Base-by-base conservation (phyloP, 2,329 filamentous ascomycete genomes). In the Sclerotinia subarctica region DNA sequence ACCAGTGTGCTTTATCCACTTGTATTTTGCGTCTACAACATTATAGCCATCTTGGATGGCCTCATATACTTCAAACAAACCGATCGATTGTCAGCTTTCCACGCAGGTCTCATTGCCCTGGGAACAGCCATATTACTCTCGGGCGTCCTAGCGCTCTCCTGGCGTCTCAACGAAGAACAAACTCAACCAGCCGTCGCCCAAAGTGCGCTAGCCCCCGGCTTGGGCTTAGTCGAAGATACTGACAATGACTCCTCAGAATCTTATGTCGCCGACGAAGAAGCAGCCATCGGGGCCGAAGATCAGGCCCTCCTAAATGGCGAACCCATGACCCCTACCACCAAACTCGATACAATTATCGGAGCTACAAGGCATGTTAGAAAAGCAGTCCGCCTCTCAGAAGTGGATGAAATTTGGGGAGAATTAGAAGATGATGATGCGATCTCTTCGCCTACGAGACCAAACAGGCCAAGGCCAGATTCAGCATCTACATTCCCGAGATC, bases 1-100 rank as follows among this genome's bases (percentile, higher is more conserved):
- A 98, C 95, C 29, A 97, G 93, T 75, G 90, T 98, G 70, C 84
- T 99, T 73, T 99, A 99, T 79, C 95, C 95, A 6, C 89, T 98
- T 74, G 94, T 98, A 51, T 99, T 99, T 80, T 99, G 95, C 84
- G 88, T 98, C 72, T 99, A 98, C 84, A 99, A 99, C 83, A 97
- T 99, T 76, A 94, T 98, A 76, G 95, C 95, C 72, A 99, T 99
- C 73, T 83, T 98, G 73, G 95, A 99, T 79, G 95, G 95, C 44
- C 84, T 99, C 73, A 97, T 99, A 75, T 99, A 98, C 80, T 99
- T 98, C 81, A 86, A 90, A 74, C 95, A 99, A 79, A 91, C 90
- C 65, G 90, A 93, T 72, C 85, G 91, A 67, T 87, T 99, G 71
- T 88, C 89, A 21, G 84, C 88, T 0, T 80, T 95, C 2, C 89